Evolutionary conservation across 2,329 filamentous ascomycete species (phyloP).

Genomic region (Aaosphaeria pasadenensis): DNA sequence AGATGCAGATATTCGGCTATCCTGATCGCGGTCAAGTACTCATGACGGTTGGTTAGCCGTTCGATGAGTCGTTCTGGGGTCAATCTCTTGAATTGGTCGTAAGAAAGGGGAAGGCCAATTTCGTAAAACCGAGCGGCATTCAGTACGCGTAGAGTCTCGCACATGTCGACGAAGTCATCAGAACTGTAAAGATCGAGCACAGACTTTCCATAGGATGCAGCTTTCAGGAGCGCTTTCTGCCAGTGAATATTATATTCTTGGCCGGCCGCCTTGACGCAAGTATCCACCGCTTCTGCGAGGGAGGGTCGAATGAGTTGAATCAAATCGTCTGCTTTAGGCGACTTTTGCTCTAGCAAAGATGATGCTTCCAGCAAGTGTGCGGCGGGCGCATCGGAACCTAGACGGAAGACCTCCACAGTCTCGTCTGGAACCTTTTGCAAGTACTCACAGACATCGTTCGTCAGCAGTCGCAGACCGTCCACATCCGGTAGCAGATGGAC

Average conservation of each 20-base stretch:
- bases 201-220: constrained; percentile 95
- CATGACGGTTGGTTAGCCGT: constrained; percentile 80
- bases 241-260: constrained; percentile 86
- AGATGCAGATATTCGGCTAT: constrained; percentile 85
- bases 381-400: constrained; percentile 83
- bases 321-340: constrained; percentile 95
- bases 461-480: constrained; percentile 87
- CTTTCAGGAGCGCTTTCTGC: constrained; percentile 95
- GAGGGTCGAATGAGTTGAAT: constrained; percentile 89
- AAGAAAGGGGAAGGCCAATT: constrained; percentile 84
- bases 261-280: constrained; percentile 88
- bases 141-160: constrained; percentile 85
- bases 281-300: constrained; percentile 88
- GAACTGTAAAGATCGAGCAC: constrained; percentile 96
- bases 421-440: constrained; percentile 88
- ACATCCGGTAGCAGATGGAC: constrained; percentile 85
- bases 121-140: constrained; percentile 92
- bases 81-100: constrained; percentile 88
- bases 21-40: constrained; percentile 86
- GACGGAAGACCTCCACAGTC: constrained; percentile 83
- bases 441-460: constrained; percentile 95
- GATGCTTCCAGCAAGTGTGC: constrained; percentile 93
- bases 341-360: constrained; percentile 86
- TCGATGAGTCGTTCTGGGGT: constrained; percentile 86
- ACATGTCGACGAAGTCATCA: constrained; percentile 98